Evolutionary conservation across 2,329 filamentous ascomycete species (phyloP), one percentile per base, ranked within the genome.

Genomic region (Cladosporium phlei): DNA sequence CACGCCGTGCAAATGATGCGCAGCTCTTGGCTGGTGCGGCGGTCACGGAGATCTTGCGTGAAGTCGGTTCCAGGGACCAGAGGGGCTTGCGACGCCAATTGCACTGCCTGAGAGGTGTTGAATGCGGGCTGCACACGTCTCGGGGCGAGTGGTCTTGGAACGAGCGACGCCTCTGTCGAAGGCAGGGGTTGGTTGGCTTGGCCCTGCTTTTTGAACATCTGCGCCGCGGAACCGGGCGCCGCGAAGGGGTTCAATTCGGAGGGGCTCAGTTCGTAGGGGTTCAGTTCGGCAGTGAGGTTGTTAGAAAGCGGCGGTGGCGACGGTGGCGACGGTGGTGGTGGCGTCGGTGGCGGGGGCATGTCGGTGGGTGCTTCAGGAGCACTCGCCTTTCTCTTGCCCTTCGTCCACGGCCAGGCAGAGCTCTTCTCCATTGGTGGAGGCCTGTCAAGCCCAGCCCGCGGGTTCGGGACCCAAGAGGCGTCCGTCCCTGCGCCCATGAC

Each of bases 1-100:
- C 40, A 44, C 12, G 34, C 30, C 16, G 30, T 28, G 40, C 40
- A 44, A 11, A 24, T 44, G 16, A 44, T 28, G 21, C 21, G 14
- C 0, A 21, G 40, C 3, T 27, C 12, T 14, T 33, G 5, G 9
- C 9, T n/a, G 10, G 25, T 19, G 2, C 14, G 11, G 2, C 17
- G 25, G 2, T 6, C 21, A 4, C 35, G 21, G 7, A 38, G 35
- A 27, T 21, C 35, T 10, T 22, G n/a, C n/a, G 14, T 9, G 9
- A 38, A 33, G 17, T 20, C 17, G 33, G 17, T 37, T 25, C 11
- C 24, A 11, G 24, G 6, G 24, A 6, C 6, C 24, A 11, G 11
- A 6, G 6, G 24, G 24, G 24, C 24, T 25, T 25, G 11, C 24
- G 24, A 25, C n/a, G n/a, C n/a, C n/a, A n/a, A n/a, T n/a, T n/a